Evolutionary conservation across 257 asterid species (phyloP), one percentile per base, ranked within the genome.

Genomic region (Euphrasia confusa): DNA sequence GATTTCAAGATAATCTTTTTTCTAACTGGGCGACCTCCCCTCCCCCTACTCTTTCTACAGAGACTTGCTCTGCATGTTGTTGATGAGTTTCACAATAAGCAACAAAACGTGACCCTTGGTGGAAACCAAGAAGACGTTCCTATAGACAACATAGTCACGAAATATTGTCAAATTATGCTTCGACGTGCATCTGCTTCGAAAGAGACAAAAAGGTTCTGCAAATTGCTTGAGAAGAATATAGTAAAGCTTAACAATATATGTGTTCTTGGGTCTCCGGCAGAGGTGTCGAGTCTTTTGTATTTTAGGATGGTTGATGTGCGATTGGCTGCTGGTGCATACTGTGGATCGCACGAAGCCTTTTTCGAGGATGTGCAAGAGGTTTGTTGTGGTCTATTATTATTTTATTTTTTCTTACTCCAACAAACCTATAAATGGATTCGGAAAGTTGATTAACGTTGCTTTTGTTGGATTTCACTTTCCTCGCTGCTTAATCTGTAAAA

Each of bases 361-460:
- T 32, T 58, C 4, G 90, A 83, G 35, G 90, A 83, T 64, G 80
- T 83, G 30, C 81, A 67, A 24, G 84, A 83, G 86, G 86, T 83
- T 37, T 27, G 12, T 24, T 54, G 17, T 8, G 17, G 9, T 9
- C 2, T 42, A 8, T 42, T 42, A 0, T 21, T 42, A 8, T 42
- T 42, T 21, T 21, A 21, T 12, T 42, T 32, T 32, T 35, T 7
- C 40, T 1, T 35, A 30, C 33, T 30, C 33, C 33, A 30, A 30
- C 4, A 30, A 30, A 30, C 33, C n/a, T n/a, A n/a, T n/a, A n/a
- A n/a, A n/a, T n/a, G n/a, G n/a, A n/a, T n/a, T n/a, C n/a, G n/a
- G n/a, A n/a, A n/a, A n/a, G n/a, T n/a, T n/a, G n/a, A n/a, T n/a
- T n/a, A n/a, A n/a, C n/a, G n/a, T n/a, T n/a, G n/a, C n/a, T n/a